A percentile compares a stretch with the other conserved stretches of the same genome.
phyloP scores from a whole-genome alignment of 2,329 filamentous ascomycete genomes.

The Trichoderma aggressivum region DNA sequence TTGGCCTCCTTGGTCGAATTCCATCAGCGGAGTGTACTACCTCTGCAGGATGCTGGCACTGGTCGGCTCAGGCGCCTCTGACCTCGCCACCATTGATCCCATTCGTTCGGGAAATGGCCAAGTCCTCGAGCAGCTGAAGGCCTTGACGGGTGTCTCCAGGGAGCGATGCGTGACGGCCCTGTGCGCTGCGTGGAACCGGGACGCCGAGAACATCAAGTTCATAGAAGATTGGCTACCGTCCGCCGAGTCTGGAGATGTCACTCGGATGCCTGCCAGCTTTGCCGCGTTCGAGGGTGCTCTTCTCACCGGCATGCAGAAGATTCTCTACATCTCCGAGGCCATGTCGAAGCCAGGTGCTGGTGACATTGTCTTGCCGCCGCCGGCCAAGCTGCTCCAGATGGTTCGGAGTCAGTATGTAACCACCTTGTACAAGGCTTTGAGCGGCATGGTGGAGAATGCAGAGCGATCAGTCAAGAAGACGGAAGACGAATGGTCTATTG shows the following conservation, averaged over 20 bases:
- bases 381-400: slow-evolving; percentile 83
- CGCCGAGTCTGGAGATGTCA: slow-evolving; percentile 78
- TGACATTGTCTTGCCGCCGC: slow-evolving; percentile 80
- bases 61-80: slow-evolving; percentile 81
- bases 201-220: slow-evolving; percentile 87
- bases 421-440: slow-evolving; percentile 88
- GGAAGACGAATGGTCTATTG: slow-evolving; percentile 59
- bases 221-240: slow-evolving; percentile 92
- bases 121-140: slow-evolving; percentile 68
- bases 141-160: slow-evolving; percentile 71
- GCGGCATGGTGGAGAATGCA: slow-evolving; percentile 95
- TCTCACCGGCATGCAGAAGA: slow-evolving; percentile 86
- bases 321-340: slow-evolving; percentile 87
- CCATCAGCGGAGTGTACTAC: slow-evolving; percentile 87
- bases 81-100: slow-evolving; percentile 73
- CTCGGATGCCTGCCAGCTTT: slow-evolving; percentile 85
- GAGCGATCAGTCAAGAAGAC: slow-evolving; percentile 67
- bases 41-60: slow-evolving; percentile 76
- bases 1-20: slow-evolving; percentile 92
- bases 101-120: slow-evolving; percentile 54
- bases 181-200: slow-evolving; percentile 87
- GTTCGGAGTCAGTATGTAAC: slow-evolving; percentile 89
- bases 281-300: slow-evolving; percentile 80
- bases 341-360: slow-evolving; percentile 68
- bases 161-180: slow-evolving; percentile 84